These are phyloP conservation scores for Durotheca rogersii DNA, from an alignment of 495 filamentous ascomycete species.

Conservation along the genomic window DNA sequence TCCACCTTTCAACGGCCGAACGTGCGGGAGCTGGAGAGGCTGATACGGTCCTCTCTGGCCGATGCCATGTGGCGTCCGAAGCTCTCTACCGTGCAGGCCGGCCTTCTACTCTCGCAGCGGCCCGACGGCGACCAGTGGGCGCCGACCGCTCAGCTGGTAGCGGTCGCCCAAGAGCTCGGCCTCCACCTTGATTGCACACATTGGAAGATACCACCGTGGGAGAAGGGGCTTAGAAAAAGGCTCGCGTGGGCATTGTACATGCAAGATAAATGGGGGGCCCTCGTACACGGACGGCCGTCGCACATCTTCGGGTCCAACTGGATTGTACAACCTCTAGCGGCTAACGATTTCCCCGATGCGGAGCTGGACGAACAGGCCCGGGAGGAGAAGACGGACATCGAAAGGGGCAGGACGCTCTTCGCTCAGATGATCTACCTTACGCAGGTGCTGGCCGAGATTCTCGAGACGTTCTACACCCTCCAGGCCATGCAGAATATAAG, in stretches of 20 bases:
- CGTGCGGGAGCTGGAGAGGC: slow-evolving; percentile 69
- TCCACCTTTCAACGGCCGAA: slow-evolving; percentile 68
- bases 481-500: slow-evolving; percentile 56
- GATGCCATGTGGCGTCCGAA: slow-evolving; percentile 82
- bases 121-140: slow-evolving; percentile 84
- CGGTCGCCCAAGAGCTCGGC: slow-evolving; percentile 78
- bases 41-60: slow-evolving; percentile 69
- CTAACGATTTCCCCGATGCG: slow-evolving; percentile 71
- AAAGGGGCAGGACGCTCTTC: slow-evolving; percentile 68
- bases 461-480: slow-evolving; percentile 77
- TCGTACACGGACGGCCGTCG: slow-evolving; percentile 83
- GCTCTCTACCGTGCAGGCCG: slow-evolving; percentile 91
- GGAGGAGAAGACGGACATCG: slow-evolving; percentile 63
- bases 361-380: slow-evolving; percentile 55
- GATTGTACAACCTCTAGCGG: slow-evolving; percentile 69
- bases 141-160: slow-evolving; percentile 80
- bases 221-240: slow-evolving; percentile 76
- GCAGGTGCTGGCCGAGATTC: slow-evolving; percentile 72
- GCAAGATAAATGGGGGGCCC: slow-evolving; percentile 90
- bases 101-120: slow-evolving; percentile 82
- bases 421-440: slow-evolving; percentile 73
- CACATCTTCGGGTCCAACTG: slow-evolving; percentile 81
- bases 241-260: slow-evolving; percentile 90
- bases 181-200: slow-evolving; percentile 83
- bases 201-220: slow-evolving; percentile 88